A percentile compares a stretch with the other conserved stretches of the same genome.
Conservation (phyloP, 371 early-diverging fungal species). For the Thermomucor indicae-seudaticae region DNA sequence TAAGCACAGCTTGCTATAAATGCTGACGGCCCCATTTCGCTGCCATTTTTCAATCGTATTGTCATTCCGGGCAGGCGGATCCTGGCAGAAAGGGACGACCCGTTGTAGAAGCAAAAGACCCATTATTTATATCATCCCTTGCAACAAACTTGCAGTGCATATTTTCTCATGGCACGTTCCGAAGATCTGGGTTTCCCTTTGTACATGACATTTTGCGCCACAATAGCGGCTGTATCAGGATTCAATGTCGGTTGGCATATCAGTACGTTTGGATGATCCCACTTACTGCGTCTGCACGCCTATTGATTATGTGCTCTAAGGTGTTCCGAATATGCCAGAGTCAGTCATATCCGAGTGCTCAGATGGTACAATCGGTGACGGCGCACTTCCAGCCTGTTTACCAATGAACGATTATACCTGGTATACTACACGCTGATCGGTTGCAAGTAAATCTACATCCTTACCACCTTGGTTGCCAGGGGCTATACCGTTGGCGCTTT, state of each 20-base stretch:
- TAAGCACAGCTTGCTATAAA: not conserved
- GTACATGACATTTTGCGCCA: constrained; percentile 34
- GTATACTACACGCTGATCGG: constrained; percentile 5
- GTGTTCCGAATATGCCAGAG: constrained; percentile 49
- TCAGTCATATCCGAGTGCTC: constrained; percentile 28
- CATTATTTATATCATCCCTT: too few relatives aligned
- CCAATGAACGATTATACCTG: constrained; percentile 38
- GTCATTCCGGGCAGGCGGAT: too few relatives aligned
- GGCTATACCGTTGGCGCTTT: constrained; percentile 43
- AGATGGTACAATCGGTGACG: constrained; percentile 14
- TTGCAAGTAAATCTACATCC: not conserved
- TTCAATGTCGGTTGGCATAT: constrained; percentile 45
- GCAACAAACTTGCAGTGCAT: too few relatives aligned
- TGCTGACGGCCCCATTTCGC: not conserved
- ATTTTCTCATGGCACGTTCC: too few relatives aligned
- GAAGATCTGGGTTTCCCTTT: constrained; percentile 32
- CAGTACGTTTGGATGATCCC: constrained; percentile 18
- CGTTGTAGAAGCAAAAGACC: too few relatives aligned
- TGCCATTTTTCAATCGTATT: too few relatives aligned
- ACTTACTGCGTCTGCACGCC: too few relatives aligned
- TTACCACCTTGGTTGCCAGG: constrained; percentile 9
- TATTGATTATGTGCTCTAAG: too few relatives aligned
- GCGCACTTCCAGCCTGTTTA: constrained; percentile 34
- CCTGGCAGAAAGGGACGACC: too few relatives aligned
- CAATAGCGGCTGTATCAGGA: constrained; percentile 38